Evolutionary conservation across 2,329 filamentous ascomycete species (phyloP).

Genomic region (Colletotrichum sublineola): DNA sequence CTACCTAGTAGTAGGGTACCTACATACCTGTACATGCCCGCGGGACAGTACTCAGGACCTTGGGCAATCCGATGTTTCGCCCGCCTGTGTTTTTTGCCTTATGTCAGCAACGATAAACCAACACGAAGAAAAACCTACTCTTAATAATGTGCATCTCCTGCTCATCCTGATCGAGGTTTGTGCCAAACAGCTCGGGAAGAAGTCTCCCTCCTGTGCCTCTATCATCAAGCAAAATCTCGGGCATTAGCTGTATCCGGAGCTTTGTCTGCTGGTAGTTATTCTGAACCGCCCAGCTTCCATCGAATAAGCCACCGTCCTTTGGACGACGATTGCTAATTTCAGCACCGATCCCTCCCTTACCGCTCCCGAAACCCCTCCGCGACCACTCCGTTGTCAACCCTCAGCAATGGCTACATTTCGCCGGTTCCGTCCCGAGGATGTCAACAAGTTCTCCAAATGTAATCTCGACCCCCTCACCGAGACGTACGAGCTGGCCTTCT

Average conservation of each 20-base stretch:
- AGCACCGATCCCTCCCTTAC: slow-evolving; percentile 7
- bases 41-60: not conserved
- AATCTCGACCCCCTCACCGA: slow-evolving; percentile 98
- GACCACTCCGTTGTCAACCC: not conserved
- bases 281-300: not conserved
- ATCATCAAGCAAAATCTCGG: not conserved
- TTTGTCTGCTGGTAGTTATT: not conserved
- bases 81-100: not conserved
- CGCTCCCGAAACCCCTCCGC: slow-evolving; percentile 6
- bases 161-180: not conserved
- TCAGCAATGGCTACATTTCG: slow-evolving; percentile 81
- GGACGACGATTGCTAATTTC: not conserved
- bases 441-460: slow-evolving; percentile 91
- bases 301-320: not conserved
- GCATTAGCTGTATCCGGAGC: not conserved
- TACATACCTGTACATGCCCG: no score
- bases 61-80: not conserved
- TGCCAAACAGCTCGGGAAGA: not conserved
- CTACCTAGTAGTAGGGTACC: no score
- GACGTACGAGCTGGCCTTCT: slow-evolving; percentile 96
- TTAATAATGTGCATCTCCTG: not conserved
- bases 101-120: slow-evolving; percentile 2
- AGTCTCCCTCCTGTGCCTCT: not conserved
- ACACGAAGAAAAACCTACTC: not conserved
- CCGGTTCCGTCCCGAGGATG: slow-evolving; percentile 84